Percentiles rank a stretch among this genome's conserved stretches.
Evolutionary conservation across 768 basidiomycete species (phyloP).

Genomic region (Tylopilus plumbeoviolaceoides): DNA sequence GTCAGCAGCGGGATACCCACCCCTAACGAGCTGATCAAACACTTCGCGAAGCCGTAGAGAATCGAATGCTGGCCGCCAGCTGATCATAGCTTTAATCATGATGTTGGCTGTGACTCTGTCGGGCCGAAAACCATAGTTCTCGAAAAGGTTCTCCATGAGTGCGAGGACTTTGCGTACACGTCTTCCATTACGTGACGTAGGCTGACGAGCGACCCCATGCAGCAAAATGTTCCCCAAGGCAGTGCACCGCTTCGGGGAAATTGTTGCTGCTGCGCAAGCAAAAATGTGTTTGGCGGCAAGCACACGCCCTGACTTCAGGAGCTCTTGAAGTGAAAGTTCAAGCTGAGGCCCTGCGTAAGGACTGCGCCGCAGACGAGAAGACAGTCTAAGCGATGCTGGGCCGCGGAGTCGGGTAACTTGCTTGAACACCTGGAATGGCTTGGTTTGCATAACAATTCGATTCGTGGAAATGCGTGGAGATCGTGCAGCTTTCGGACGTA

Average conservation of each 20-base stretch:
- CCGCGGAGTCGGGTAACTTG: conserved; percentile 2
- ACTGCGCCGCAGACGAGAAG: conserved; percentile 14
- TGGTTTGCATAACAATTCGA: conserved; percentile 8
- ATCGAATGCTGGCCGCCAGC: conserved; percentile 45
- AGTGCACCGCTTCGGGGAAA: conserved; percentile 36
- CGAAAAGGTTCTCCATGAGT: conserved; percentile 40
- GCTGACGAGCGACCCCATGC: conserved; percentile 36
- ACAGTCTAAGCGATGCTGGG: conserved; percentile 11
- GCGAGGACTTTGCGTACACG: conserved; percentile 41
- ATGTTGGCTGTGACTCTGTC: conserved; percentile 73
- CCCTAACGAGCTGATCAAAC: conserved; percentile 61
- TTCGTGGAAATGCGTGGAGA: conserved; percentile 4
- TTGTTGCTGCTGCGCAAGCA: conserved; percentile 20
- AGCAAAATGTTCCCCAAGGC: conserved; percentile 56
- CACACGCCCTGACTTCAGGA: conserved; percentile 34
- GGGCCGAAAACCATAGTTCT: conserved; percentile 47
- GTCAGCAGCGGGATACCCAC: conserved; percentile 50
- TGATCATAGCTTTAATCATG: conserved; percentile 55
- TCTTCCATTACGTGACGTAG: conserved; percentile 38
- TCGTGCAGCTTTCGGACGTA: conserved; percentile 12
- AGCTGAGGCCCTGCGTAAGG: conserved; percentile 5
- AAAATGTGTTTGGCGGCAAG: conserved; percentile 44
- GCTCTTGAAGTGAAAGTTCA: conserved; percentile 19
- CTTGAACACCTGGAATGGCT: conserved; percentile 5
- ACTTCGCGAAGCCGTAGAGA: conserved; percentile 43